Evolutionary conservation across 108 stramenopile species (phyloP).

Genomic region (Stephanodiscus minutulus): DNA sequence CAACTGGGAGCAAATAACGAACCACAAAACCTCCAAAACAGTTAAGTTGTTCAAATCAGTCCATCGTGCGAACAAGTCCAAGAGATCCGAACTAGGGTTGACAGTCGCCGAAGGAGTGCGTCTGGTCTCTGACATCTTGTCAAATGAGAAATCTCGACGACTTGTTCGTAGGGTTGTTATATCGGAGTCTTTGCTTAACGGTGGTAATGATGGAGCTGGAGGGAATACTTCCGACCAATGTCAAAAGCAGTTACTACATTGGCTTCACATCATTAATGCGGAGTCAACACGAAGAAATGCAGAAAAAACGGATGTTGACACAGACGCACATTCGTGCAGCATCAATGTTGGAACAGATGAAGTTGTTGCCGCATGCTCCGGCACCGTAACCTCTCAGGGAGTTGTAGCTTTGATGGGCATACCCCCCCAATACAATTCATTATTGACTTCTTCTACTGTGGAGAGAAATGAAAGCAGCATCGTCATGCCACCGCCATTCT

Average conservation of each 20-base stretch:
- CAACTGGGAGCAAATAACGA: constrained; percentile 44
- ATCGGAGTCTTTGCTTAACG: constrained; percentile 40
- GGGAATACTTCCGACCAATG: constrained; percentile 11
- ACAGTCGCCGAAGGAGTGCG: constrained; percentile 85
- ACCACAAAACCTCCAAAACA: constrained; percentile 63
- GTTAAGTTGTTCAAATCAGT: constrained; percentile 72
- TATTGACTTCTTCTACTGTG: not conserved
- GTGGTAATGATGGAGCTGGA: constrained; percentile 4
- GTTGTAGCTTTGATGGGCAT: constrained; percentile 77
- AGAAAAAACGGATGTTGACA: constrained; percentile 4
- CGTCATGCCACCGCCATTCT: constrained; percentile 44
- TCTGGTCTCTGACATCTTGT: constrained; percentile 76
- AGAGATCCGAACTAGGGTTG: constrained; percentile 56
- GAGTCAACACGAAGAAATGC: constrained; percentile 33
- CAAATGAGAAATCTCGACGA: constrained; percentile 58
- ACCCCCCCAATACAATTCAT: constrained; percentile 43
- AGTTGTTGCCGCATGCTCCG: constrained; percentile 63
- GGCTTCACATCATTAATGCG: constrained; percentile 27
- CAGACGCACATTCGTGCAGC: constrained; percentile 6
- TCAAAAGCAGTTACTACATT: constrained; percentile 24
- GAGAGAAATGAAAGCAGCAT: not conserved
- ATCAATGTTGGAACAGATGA: constrained; percentile 60
- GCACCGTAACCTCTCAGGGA: constrained; percentile 83
- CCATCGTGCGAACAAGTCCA: constrained; percentile 65
- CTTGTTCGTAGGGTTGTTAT: constrained; percentile 71